Percentiles rank a stretch among this genome's conserved stretches.
These are phyloP conservation scores for Cyberlindnera mrakii DNA, from an alignment of 805 yeast species.

Conservation along the genomic window DNA sequence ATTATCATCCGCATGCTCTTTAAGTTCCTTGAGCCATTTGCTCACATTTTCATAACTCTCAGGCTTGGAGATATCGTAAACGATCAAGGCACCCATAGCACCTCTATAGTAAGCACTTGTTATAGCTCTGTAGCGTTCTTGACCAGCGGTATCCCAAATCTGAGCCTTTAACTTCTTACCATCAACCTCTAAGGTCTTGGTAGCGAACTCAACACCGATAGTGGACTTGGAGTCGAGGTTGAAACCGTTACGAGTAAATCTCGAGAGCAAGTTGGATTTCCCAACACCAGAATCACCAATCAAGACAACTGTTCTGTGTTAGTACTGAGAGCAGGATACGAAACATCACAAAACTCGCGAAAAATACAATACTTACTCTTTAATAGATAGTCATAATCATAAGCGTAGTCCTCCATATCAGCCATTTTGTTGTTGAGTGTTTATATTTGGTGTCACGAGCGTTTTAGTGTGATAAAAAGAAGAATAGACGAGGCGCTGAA, in stretches of 20 bases:
- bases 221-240: conserved; percentile 91
- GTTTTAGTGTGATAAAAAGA: conserved; percentile 1
- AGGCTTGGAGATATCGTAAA: conserved; percentile 90
- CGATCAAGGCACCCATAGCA: conserved; percentile 94
- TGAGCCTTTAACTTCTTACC: conserved; percentile 84
- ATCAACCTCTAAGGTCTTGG: conserved; percentile 85
- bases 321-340: conserved; percentile 1
- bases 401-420: conserved; percentile 55
- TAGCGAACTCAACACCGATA: conserved; percentile 97
- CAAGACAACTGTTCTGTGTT: conserved; percentile 54
- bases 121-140: conserved; percentile 96
- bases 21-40: conserved; percentile 86
- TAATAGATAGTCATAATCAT: conserved; percentile 87
- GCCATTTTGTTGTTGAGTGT: conserved; percentile 15
- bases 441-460: conserved; percentile 1
- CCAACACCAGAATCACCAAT: conserved; percentile 98
- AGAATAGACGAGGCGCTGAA: too few relatives aligned
- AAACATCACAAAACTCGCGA: too few relatives aligned
- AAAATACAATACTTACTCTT: conserved; percentile 40
- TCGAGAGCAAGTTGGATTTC: conserved; percentile 84
- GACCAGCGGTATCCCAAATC: conserved; percentile 99
- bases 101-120: conserved; percentile 97
- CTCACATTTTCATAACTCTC: conserved; percentile 80
- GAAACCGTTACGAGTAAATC: conserved; percentile 95
- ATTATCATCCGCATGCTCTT: conserved; percentile 89